A percentile compares a stretch with the other conserved stretches of the same genome.
Evolutionary conservation across 2,329 filamentous ascomycete genomes (phyloP).

Genomic region (Aspergillus novoparasiticus): DNA sequence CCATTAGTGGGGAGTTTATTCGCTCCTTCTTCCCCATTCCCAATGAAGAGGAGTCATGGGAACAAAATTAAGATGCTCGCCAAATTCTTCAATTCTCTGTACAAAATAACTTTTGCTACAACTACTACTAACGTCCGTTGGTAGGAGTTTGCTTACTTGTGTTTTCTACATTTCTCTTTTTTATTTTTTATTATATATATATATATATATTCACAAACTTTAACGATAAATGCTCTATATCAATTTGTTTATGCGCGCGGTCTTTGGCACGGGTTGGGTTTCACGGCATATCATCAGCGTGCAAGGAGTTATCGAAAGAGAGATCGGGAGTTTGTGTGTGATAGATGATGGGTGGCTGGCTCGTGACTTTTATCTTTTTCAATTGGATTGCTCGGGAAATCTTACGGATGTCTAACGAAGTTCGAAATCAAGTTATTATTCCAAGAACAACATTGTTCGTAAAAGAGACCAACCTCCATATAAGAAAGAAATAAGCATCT

Average conservation of each 20-base stretch:
- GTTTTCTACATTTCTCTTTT: constrained; percentile 2
- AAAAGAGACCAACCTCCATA: not conserved
- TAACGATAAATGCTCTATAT: not conserved
- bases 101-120: not conserved
- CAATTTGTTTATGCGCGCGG: not conserved
- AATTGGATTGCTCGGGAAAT: not conserved
- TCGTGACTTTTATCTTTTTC: not conserved
- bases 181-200: not conserved
- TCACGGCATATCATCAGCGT: not conserved
- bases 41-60: constrained; percentile 31
- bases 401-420: not conserved
- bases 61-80: constrained; percentile 4
- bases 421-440: not conserved
- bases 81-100: not conserved
- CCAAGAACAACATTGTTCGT: not conserved
- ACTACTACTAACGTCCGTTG: constrained; percentile 4
- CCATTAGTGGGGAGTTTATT: constrained; percentile 42
- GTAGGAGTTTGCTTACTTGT: not conserved
- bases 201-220: not conserved
- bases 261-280: not conserved
- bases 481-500: not conserved
- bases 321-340: not conserved
- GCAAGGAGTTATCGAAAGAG: constrained; percentile 1
- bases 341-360: constrained; percentile 2
- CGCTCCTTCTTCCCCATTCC: constrained; percentile 40